Evolutionary conservation across 129 eudicot species (phyloP), one percentile per base, ranked within the genome.

Genomic region (Tanacetum coccineum): DNA sequence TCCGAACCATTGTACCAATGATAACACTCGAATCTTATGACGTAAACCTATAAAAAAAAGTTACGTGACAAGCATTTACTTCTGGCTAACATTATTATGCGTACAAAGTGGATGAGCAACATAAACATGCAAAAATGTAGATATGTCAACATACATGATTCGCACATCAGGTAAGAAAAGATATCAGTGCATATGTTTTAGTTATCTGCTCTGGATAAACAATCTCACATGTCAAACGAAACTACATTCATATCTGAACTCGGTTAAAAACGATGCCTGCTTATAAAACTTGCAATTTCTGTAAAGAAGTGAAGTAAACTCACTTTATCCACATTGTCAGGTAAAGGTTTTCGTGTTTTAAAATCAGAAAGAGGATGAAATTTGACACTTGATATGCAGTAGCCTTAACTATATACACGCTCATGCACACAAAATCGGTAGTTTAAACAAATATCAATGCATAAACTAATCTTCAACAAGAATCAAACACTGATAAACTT

Each of bases 321-420:
- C 51, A 51, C 18, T n/a, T 9, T 52, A 32, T 32, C 39, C 39
- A 32, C 39, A 32, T 48, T 64, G 17, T 55, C 7, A 56, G n/a
- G 71, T 17, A 10, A 67, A 15, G n/a, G 13, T 21, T 1, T 48
- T 61, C 49, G 11, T 30, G 14, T 19, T 13, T 67, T 1, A 39
- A 52, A 71, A 3, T 32, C 51, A 49, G 25, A 40, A 71, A 48
- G 51, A 70, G 52, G 9, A 70, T 18, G 49, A 17, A 42, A 47
- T 26, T 30, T 20, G 76, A 50, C 68, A 48, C 52, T 20, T 17
- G 25, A 56, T 44, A 60, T 19, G 25, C 12, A 59, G 48, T 28
- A 46, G 66, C 42, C 75, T 42, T 25, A 30, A 18, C 67, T 28
- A 71, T 71, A 59, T 71, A 20, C 14, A 47, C 59, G 60, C 32